Percentiles rank a stretch among this genome's conserved stretches.
phyloP scores from a whole-genome alignment of 305 asterid genomes.

The Petunia hybrid region DNA sequence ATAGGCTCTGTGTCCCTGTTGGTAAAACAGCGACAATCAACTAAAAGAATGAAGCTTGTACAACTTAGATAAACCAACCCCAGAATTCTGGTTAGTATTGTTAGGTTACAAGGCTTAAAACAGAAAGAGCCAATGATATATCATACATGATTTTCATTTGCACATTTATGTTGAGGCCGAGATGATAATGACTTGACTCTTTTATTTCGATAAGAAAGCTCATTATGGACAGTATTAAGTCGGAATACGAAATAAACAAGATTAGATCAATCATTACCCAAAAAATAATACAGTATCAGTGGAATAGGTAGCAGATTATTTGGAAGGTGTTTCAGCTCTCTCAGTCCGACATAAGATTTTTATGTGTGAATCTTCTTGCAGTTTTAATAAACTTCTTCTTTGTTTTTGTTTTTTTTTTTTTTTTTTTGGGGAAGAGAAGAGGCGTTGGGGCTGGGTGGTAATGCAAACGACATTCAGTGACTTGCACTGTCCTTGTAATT shows the following conservation, averaged over 20 bases:
- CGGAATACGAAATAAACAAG: neutral
- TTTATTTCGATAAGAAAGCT: neutral
- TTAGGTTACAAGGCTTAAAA: neutral
- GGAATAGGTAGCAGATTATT: neutral
- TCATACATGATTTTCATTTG: slow-evolving; percentile 13
- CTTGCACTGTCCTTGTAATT: neutral
- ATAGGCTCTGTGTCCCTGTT: slow-evolving; percentile 88
- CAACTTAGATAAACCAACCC: neutral
- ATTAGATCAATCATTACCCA: neutral
- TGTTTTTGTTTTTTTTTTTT: too few species aligned
- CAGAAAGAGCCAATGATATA: neutral
- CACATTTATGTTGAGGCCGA: neutral
- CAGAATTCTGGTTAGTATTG: neutral
- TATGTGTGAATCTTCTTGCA: neutral
- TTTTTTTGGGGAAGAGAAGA: neutral
- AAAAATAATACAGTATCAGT: neutral
- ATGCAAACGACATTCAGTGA: slow-evolving; percentile 1
- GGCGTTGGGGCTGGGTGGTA: neutral
- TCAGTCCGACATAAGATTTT: neutral
- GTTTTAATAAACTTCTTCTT: neutral
- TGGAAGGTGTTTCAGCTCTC: neutral
- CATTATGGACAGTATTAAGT: neutral
- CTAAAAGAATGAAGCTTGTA: neutral
- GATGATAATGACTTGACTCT: neutral
- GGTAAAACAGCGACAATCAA: slow-evolving; percentile 1